These are phyloP conservation scores for Curvularia hawaiiensis DNA, from an alignment of 2,329 filamentous ascomycete genomes.

Conservation along the genomic window DNA sequence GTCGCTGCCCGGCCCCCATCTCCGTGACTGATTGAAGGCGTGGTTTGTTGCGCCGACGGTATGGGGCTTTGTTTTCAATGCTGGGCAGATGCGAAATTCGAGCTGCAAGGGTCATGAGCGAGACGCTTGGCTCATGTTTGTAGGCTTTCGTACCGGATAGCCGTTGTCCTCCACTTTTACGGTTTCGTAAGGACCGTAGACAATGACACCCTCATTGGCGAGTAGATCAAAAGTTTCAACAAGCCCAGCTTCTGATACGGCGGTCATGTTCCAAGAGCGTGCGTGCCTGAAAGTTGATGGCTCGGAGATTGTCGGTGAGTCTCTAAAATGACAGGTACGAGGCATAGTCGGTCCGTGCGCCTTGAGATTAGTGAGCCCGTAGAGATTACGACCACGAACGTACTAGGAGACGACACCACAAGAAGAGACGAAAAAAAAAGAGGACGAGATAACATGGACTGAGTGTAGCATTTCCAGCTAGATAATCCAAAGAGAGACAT, in stretches of 20 bases:
- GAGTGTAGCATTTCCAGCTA: slow-evolving; percentile 16
- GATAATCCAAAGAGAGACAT: slow-evolving; percentile 12
- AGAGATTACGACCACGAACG: neutral
- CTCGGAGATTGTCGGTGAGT: slow-evolving; percentile 13
- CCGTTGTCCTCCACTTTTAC: slow-evolving; percentile 27
- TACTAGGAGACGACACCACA: slow-evolving; percentile 1
- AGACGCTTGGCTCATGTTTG: neutral
- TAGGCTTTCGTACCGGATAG: slow-evolving; percentile 31
- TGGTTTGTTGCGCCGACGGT: slow-evolving; percentile 27
- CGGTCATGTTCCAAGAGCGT: slow-evolving; percentile 13
- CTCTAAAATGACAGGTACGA: slow-evolving; percentile 8
- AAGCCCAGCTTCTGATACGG: slow-evolving; percentile 20
- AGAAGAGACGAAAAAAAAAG: neutral
- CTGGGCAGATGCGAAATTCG: slow-evolving; percentile 41
- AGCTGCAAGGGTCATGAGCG: slow-evolving; percentile 24
- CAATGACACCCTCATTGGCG: slow-evolving; percentile 29
- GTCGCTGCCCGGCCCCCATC: slow-evolving; percentile 44
- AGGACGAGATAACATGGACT: neutral
- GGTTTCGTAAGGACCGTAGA: slow-evolving; percentile 31
- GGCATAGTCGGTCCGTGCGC: slow-evolving; percentile 14
- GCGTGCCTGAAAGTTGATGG: neutral
- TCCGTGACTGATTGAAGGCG: slow-evolving; percentile 23
- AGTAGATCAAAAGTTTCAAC: slow-evolving; percentile 32
- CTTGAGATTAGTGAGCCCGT: slow-evolving; percentile 12
- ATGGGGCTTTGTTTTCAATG: slow-evolving; percentile 39